Conservation (phyloP, 2,329 filamentous ascomycete species). For the Aspergillus versicolor region DNA sequence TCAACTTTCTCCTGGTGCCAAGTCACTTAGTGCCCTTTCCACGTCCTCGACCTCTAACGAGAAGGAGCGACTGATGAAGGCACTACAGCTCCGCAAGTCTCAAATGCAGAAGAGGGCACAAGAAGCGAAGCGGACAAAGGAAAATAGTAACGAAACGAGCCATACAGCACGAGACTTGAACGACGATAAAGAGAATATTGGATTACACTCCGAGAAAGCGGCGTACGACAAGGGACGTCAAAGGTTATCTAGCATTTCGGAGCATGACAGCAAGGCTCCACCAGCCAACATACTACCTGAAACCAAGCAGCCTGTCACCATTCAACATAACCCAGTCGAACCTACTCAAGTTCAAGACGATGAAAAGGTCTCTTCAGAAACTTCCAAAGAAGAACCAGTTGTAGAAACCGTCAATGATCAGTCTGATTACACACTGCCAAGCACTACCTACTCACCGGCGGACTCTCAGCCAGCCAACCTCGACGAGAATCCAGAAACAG, state of each 20-base stretch:
- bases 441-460: constrained; percentile 9
- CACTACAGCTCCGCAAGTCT: constrained; percentile 83
- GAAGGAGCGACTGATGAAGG: constrained; percentile 90
- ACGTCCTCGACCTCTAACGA: constrained; percentile 73
- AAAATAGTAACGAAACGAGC: constrained; percentile 15
- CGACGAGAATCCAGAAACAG: constrained; percentile 1
- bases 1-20: constrained; percentile 39
- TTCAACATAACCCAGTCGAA: constrained; percentile 2
- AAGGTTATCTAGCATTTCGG: constrained; percentile 9
- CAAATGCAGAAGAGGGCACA: constrained; percentile 55
- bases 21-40: constrained; percentile 46
- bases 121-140: constrained; percentile 28
- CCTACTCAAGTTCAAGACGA: background rate
- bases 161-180: constrained; percentile 9
- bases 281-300: constrained; percentile 16
- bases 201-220: constrained; percentile 20
- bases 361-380: constrained; percentile 1
- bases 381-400: background rate
- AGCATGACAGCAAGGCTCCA: constrained; percentile 17
- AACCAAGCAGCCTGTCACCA: constrained; percentile 4
- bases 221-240: constrained; percentile 13
- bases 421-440: background rate
- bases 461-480: background rate
- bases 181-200: constrained; percentile 30
- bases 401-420: constrained; percentile 1